A percentile compares a stretch with the other conserved stretches of the same genome.
Conservation (phyloP, 2,329 filamentous ascomycete species). For the Exserohilum turcica region DNA sequence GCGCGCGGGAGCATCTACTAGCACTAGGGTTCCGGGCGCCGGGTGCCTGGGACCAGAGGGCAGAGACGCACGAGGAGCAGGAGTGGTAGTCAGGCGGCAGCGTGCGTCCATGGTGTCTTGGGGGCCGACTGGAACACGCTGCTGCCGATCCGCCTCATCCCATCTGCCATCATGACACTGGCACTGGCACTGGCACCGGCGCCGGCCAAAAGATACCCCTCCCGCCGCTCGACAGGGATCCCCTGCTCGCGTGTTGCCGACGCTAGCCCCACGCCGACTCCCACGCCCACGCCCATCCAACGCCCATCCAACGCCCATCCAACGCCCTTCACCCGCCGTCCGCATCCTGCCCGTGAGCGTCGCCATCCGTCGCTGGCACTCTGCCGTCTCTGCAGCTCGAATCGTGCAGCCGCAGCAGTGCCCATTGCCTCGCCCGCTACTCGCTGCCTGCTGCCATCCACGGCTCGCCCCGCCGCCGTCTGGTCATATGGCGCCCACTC, state of each 20-base stretch:
- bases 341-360: slow-evolving; percentile 16
- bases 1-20: slow-evolving; percentile 5
- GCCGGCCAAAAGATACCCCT: slow-evolving; percentile 6
- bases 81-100: slow-evolving; percentile 12
- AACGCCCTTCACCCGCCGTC: background rate
- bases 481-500: slow-evolving; percentile 20
- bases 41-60: background rate
- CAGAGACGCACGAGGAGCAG: background rate
- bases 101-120: slow-evolving; percentile 11
- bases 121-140: slow-evolving; percentile 16
- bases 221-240: slow-evolving; percentile 16
- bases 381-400: slow-evolving; percentile 14
- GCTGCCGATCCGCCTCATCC: slow-evolving; percentile 22
- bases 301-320: too few relatives aligned
- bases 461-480: slow-evolving; percentile 7
- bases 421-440: too few relatives aligned
- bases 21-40: slow-evolving; percentile 6
- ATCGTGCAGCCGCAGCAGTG: too few relatives aligned
- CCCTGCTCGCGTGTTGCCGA: slow-evolving; percentile 1
- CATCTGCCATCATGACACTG: slow-evolving; percentile 19
- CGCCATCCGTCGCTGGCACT: slow-evolving; percentile 7
- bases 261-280: slow-evolving; percentile 12
- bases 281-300: too few relatives aligned
- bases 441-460: background rate
- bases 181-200: too few relatives aligned